Conservation (phyloP, 148 eudicot species). For the Chenopodium quinoa region DNA sequence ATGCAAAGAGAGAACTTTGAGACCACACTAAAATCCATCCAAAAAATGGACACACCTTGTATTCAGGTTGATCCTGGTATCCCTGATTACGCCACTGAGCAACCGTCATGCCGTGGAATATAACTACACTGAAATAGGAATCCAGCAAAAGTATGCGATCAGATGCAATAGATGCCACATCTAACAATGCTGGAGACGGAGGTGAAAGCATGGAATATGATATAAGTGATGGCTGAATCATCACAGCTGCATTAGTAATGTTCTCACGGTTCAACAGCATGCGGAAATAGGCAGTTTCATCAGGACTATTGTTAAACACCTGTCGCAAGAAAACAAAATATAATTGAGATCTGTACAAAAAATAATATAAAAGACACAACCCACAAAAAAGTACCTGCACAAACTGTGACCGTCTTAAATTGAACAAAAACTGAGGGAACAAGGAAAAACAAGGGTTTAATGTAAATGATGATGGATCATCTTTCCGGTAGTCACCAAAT, state of each 20-base stretch:
- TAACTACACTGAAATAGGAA: constrained; percentile 87
- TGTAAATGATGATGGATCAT: constrained; percentile 89
- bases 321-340: constrained; percentile 11
- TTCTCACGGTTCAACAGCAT: constrained; percentile 84
- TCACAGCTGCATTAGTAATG: constrained; percentile 78
- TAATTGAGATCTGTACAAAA: constrained; percentile 1
- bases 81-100: constrained; percentile 98
- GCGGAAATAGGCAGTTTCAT: constrained; percentile 97
- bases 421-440: constrained; percentile 96
- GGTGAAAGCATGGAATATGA: constrained; percentile 79
- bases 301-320: constrained; percentile 97
- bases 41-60: constrained; percentile 46
- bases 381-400: constrained; percentile 60
- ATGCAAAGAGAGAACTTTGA: not conserved
- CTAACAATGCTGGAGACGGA: constrained; percentile 84
- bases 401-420: constrained; percentile 87
- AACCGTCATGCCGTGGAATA: constrained; percentile 92
- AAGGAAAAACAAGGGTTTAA: constrained; percentile 82
- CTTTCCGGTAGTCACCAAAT: constrained; percentile 93
- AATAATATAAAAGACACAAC: not conserved
- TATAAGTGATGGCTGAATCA: constrained; percentile 95
- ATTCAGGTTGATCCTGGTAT: constrained; percentile 84
- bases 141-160: constrained; percentile 89
- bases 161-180: constrained; percentile 78
- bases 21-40: not conserved